Evolutionary conservation across 1,284 basidiomycete species (phyloP), one percentile per base, ranked within the genome.

Genomic region (Cryptococcus maquisensis): DNA sequence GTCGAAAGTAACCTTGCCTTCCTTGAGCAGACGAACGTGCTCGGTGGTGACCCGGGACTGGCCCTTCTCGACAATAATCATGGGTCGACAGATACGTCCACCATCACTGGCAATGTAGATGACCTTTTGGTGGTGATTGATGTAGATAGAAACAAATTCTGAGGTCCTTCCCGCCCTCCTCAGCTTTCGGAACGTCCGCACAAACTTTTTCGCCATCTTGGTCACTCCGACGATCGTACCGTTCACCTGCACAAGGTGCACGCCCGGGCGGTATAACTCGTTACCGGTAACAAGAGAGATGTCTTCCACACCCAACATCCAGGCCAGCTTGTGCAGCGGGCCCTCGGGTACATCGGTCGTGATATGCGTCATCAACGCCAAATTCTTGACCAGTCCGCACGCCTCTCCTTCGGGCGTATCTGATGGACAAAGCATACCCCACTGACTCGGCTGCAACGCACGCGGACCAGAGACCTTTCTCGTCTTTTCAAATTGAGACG

Each of bases 321-420:
- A 96, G 3, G 91, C 87, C 43, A 98, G 80, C 57, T 86, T 83
- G 65, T 91, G 85, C 57, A 99, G 90, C 3, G 96, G 94, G 60
- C 87, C 90, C 75, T 99, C 96, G 59, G 96, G 93, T 18, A 95
- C 93, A 74, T 98, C 96, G 23, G 97, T 98, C 13, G 96, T 99
- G 75, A 99, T 99, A 76, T 99, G 97, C 3, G 97, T 98, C 94
- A 98, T 99, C 41, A 98, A 81, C 2, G 96, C 97, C 55, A 99
- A 79, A 76, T 99, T 99, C 80, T 99, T 99, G 47, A 99, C 97
- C 56, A 99, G 79, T 49, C 96, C 96, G 72, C 96, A 99, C 6
- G 96, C 96, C 77, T 99, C 96, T 71, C 96, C 97, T 85, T 99
- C 96, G 0, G 96, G 96, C 3, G 97, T 99, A 77, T 99, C 96